Percentiles rank a stretch among this genome's conserved stretches.
Conservation (phyloP, 2,329 filamentous ascomycete species). For the Calonectria henricotiae region DNA sequence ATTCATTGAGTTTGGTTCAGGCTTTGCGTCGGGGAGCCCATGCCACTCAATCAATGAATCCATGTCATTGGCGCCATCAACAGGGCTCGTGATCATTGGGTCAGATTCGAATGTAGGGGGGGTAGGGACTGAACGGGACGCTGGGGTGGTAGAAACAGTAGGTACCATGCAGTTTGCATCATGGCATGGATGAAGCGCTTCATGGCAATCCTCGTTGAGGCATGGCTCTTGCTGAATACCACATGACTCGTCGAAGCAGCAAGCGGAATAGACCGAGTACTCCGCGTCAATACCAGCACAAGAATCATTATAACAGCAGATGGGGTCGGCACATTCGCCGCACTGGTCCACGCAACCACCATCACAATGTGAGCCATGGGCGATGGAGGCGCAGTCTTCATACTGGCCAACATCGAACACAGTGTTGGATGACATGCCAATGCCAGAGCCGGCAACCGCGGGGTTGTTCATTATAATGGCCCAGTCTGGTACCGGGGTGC, state of each 20-base stretch:
- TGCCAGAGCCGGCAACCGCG: not conserved
- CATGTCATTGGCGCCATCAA: conserved; percentile 33
- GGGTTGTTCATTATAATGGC: not conserved
- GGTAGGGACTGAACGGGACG: conserved; percentile 53
- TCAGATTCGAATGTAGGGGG: conserved; percentile 52
- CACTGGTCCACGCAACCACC: conserved; percentile 57
- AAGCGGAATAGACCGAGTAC: conserved; percentile 37
- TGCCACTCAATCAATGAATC: not conserved
- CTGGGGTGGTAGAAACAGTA: conserved; percentile 49
- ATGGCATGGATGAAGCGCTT: conserved; percentile 57
- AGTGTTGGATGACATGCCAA: not conserved
- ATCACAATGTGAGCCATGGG: conserved; percentile 58
- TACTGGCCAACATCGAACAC: conserved; percentile 33
- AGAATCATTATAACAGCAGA: conserved; percentile 59
- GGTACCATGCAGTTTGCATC: conserved; percentile 56
- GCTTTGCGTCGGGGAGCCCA: not conserved
- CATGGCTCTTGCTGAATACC: conserved; percentile 57
- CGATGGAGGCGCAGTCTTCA: conserved; percentile 56
- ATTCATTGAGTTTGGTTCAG: conserved; percentile 29
- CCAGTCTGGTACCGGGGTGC: conserved; percentile 26
- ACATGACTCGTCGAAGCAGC: conserved; percentile 56
- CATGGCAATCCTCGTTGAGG: conserved; percentile 54
- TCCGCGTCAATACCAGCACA: conserved; percentile 53
- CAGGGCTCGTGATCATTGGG: conserved; percentile 42
- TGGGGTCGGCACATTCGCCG: conserved; percentile 36